These are phyloP conservation scores for Cornus suecica DNA, from an alignment of 148 eudicot genomes.

Conservation along the genomic window DNA sequence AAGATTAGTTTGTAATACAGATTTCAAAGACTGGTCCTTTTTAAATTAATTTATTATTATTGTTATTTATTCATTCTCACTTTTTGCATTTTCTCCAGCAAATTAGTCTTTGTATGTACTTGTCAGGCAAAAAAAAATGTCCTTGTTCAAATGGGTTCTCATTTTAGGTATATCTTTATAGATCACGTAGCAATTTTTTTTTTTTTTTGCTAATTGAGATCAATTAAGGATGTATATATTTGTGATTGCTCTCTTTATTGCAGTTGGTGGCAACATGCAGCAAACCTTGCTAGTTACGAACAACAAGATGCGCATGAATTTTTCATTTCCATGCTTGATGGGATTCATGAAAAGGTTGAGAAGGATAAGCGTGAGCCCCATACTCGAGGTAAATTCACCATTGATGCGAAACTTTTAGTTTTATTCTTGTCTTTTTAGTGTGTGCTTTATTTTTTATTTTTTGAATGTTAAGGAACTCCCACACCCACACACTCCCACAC, in stretches of 20 bases:
- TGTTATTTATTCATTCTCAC: too few relatives aligned
- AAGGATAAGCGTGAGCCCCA: slow-evolving; percentile 61
- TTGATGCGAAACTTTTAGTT: background rate
- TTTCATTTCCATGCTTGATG: slow-evolving; percentile 77
- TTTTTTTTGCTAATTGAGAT: background rate
- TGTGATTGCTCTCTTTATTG: slow-evolving; percentile 16
- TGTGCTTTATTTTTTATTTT: background rate
- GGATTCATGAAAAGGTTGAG: slow-evolving; percentile 72
- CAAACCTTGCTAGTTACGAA: slow-evolving; percentile 77
- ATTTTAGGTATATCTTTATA: background rate
- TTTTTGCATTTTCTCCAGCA: background rate
- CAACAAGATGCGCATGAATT: slow-evolving; percentile 92
- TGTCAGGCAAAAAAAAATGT: background rate
- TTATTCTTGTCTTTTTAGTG: background rate
- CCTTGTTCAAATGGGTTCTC: background rate
- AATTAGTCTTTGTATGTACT: background rate
- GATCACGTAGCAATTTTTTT: background rate
- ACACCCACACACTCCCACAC: too few relatives aligned
- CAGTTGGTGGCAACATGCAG: slow-evolving; percentile 94
- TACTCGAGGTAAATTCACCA: slow-evolving; percentile 47
- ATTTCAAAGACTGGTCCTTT: too few relatives aligned
- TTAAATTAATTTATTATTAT: too few relatives aligned
- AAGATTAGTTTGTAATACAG: background rate
- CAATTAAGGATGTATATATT: slow-evolving; percentile 2
- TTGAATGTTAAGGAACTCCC: too few relatives aligned